Evolutionary conservation across 2,329 filamentous ascomycete genomes (phyloP).

Genomic region (Cladosporium halotolerans): DNA sequence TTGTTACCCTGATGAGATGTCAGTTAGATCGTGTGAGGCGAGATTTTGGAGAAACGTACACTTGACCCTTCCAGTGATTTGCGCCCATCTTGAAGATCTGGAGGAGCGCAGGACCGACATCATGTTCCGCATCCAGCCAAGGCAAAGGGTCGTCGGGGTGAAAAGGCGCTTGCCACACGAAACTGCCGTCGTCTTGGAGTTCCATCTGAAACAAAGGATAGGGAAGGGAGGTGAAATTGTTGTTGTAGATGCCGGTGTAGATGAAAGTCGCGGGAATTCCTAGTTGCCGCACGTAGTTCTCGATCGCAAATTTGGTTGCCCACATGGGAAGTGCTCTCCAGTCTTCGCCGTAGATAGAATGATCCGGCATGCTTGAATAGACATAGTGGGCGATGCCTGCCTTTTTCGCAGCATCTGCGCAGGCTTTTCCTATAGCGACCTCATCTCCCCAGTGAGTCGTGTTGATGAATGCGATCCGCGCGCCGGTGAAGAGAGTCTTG

Average conservation of each 20-base stretch:
- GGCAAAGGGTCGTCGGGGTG: constrained; percentile 82
- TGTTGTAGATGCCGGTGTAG: constrained; percentile 97
- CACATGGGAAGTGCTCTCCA: constrained; percentile 87
- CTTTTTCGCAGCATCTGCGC: constrained; percentile 83
- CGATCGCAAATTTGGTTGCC: constrained; percentile 86
- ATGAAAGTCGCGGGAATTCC: constrained; percentile 84
- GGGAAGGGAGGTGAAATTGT: constrained; percentile 90
- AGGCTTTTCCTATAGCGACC: constrained; percentile 75
- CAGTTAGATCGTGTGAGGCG: neutral
- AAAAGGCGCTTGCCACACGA: constrained; percentile 90
- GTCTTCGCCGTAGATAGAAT: constrained; percentile 65
- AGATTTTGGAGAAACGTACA: constrained; percentile 40
- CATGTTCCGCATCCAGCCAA: constrained; percentile 94
- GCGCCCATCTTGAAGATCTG: constrained; percentile 94
- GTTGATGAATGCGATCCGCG: constrained; percentile 92
- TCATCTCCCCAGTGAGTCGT: constrained; percentile 97
- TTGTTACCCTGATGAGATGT: constrained; percentile 57
- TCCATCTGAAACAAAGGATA: constrained; percentile 97
- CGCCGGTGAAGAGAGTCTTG: constrained; percentile 58
- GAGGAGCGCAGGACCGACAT: constrained; percentile 83
- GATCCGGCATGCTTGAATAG: constrained; percentile 96
- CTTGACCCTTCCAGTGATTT: constrained; percentile 70
- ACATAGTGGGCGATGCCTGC: constrained; percentile 84
- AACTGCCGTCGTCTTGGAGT: constrained; percentile 73
- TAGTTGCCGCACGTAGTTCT: constrained; percentile 81